Percentiles rank a stretch among this genome's conserved stretches.
Conservation (phyloP, 2,329 filamentous ascomycete genomes). For the Trichoderma sp. region DNA sequence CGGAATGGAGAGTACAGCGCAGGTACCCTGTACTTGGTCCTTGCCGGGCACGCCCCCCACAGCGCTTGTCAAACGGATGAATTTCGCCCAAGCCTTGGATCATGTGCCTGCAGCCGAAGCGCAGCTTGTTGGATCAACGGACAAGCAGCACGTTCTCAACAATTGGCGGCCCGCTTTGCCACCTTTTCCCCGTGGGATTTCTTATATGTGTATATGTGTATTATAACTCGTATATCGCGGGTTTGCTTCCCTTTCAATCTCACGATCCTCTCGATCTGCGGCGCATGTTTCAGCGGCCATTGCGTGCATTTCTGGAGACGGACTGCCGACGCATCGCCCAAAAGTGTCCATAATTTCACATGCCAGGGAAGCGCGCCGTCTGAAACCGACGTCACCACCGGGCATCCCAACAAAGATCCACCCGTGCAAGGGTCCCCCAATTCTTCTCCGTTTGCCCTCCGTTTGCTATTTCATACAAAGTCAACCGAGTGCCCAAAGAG, state of each 20-base stretch:
- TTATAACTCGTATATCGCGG: neutral
- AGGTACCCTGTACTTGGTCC: constrained; percentile 9
- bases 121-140: constrained; percentile 18
- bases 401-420: constrained; percentile 19
- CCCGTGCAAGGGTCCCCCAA: neutral
- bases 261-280: neutral
- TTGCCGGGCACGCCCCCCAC: constrained; percentile 13
- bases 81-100: constrained; percentile 13
- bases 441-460: constrained; percentile 11
- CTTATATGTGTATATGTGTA: neutral
- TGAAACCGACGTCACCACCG: constrained; percentile 20
- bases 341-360: constrained; percentile 17
- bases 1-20: neutral
- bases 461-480: constrained; percentile 1
- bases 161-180: constrained; percentile 13
- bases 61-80: constrained; percentile 20
- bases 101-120: constrained; percentile 18
- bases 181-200: neutral
- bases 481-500: constrained; percentile 2
- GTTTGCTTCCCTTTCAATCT: neutral
- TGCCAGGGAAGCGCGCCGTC: constrained; percentile 12
- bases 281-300: neutral
- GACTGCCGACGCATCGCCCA: neutral
- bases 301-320: neutral
- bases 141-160: constrained; percentile 21